Conservation (phyloP, 1,284 basidiomycete species). For the Rhodotorula sp. region DNA sequence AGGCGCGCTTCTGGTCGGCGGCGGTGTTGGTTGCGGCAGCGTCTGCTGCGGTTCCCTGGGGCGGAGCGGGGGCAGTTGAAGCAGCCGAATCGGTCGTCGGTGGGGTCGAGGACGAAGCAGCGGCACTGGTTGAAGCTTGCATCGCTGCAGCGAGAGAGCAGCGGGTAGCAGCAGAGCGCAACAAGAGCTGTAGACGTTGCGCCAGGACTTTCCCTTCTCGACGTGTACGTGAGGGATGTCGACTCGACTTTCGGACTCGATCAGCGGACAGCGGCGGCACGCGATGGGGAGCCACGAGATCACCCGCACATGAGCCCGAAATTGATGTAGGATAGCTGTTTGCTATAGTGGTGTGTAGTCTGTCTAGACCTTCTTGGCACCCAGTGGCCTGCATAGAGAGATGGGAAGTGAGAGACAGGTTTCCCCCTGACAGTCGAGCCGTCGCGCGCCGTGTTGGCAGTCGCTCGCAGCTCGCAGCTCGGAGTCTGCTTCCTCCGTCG, state of each 20-base stretch:
- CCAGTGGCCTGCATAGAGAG: not conserved
- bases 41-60: not conserved
- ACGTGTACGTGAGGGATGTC: too few relatives aligned
- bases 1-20: slow-evolving; percentile 22
- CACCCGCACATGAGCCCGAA: too few relatives aligned
- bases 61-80: not conserved
- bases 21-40: not conserved
- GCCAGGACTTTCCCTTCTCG: too few relatives aligned
- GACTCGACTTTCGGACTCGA: too few relatives aligned
- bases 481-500: not conserved
- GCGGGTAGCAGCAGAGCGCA: not conserved
- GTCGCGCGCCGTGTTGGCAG: not conserved
- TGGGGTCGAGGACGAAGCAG: not conserved
- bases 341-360: too few relatives aligned
- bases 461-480: not conserved
- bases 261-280: too few relatives aligned
- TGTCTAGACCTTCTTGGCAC: too few relatives aligned
- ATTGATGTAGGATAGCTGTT: too few relatives aligned
- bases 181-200: not conserved
- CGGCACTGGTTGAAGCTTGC: not conserved
- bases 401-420: not conserved
- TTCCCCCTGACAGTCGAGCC: not conserved
- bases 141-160: not conserved
- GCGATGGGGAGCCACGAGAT: too few relatives aligned
- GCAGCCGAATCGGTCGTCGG: not conserved